Conservation (phyloP, 345 rosid species). For the Psidium guajava region DNA sequence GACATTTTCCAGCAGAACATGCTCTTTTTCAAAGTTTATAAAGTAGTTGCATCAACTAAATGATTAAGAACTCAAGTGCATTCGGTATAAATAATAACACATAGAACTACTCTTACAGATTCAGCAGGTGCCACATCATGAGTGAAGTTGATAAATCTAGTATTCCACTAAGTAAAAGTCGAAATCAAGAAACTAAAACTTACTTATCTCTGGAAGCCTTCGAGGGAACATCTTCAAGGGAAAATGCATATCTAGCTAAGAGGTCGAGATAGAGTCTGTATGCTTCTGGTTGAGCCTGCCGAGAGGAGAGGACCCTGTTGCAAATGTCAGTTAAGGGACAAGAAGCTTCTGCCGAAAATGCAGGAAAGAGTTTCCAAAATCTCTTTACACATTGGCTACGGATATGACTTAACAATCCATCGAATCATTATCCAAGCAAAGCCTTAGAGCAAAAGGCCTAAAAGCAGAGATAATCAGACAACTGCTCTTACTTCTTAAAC, state of each 20-base stretch:
- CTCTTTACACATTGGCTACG: not conserved
- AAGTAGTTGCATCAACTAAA: not conserved
- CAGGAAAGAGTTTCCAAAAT: not conserved
- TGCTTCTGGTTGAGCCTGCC: constrained; percentile 43
- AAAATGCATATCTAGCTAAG: constrained; percentile 25
- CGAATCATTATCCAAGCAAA: not conserved
- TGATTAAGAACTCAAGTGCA: not conserved
- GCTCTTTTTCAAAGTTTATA: not conserved
- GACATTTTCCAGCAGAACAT: not conserved
- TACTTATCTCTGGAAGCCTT: constrained; percentile 23
- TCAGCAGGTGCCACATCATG: not conserved
- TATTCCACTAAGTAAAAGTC: not conserved
- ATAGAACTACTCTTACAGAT: not conserved
- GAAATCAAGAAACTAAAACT: not conserved
- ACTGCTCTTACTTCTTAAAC: not conserved
- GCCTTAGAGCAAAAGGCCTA: not conserved
- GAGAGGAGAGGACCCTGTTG: constrained; percentile 31
- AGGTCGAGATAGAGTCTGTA: constrained; percentile 45
- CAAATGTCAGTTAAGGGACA: not conserved
- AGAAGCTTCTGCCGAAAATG: not conserved
- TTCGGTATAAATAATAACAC: not conserved
- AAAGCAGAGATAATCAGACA: not conserved
- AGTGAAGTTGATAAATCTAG: not conserved
- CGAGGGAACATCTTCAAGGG: constrained; percentile 6
- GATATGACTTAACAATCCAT: not conserved